These are phyloP conservation scores for Coemansia sp. DNA, from an alignment of 192 early-diverging fungal species.

Conservation along the genomic window DNA sequence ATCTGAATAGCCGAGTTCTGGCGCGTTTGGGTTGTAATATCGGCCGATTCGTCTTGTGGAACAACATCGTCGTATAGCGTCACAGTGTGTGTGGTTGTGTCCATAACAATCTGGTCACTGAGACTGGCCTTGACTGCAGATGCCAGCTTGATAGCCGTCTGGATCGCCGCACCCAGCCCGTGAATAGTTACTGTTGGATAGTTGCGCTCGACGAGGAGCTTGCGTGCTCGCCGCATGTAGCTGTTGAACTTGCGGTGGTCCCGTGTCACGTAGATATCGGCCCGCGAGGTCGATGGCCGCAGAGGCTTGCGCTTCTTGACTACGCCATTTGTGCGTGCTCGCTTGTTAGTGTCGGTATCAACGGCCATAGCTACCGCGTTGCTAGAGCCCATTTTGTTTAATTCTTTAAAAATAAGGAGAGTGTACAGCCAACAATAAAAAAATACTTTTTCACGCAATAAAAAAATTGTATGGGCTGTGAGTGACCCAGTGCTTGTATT, in stretches of 20 bases:
- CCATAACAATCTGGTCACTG: constrained; percentile 59
- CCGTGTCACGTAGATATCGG: constrained; percentile 78
- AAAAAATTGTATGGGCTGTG: not conserved
- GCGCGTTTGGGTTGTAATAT: constrained; percentile 59
- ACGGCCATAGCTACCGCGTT: not conserved
- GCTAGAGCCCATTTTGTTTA: not conserved
- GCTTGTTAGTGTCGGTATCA: not conserved
- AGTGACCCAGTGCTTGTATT: not conserved
- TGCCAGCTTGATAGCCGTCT: constrained; percentile 66
- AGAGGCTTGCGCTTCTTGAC: constrained; percentile 59
- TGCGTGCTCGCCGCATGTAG: constrained; percentile 64
- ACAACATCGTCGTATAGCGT: constrained; percentile 77
- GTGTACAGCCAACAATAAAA: not conserved
- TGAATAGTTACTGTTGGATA: constrained; percentile 68
- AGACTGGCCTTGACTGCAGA: constrained; percentile 60
- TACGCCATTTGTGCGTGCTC: not conserved
- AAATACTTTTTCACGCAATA: not conserved
- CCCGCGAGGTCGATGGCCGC: constrained; percentile 61
- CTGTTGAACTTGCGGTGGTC: constrained; percentile 61
- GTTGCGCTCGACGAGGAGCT: constrained; percentile 62
- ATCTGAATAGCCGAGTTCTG: constrained; percentile 74
- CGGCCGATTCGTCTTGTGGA: constrained; percentile 61
- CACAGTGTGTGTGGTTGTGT: constrained; percentile 68
- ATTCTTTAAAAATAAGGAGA: not conserved
- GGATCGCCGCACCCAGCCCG: constrained; percentile 75